Evolutionary conservation across 106 monocot genomes (phyloP).

Genomic region (Platanthera guangdongensis): DNA sequence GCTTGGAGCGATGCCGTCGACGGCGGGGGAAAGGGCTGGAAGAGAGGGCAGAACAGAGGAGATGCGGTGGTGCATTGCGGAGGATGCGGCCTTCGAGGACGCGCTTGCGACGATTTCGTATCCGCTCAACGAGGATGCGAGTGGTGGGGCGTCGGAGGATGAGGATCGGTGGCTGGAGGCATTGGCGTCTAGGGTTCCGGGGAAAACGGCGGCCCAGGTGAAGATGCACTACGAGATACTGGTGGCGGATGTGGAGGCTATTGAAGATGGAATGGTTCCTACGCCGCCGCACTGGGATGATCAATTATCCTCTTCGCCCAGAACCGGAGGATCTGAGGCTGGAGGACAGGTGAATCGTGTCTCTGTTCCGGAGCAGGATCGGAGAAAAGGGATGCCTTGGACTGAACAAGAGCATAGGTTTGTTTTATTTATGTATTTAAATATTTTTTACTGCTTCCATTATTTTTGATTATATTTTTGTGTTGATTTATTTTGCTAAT

Average conservation of each 20-base stretch:
- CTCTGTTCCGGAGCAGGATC: conserved; percentile 73
- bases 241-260: conserved; percentile 65
- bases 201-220: conserved; percentile 48
- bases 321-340: conserved; percentile 15
- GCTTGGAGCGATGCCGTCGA: neutral
- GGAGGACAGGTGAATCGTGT: conserved; percentile 27
- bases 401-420: conserved; percentile 91
- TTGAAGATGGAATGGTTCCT: conserved; percentile 56
- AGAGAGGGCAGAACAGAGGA: neutral
- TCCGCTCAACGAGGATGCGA: conserved; percentile 5
- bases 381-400: conserved; percentile 83
- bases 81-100: conserved; percentile 68
- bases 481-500: too few species aligned
- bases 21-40: neutral
- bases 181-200: conserved; percentile 38
- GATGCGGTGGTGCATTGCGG: conserved; percentile 49
- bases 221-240: conserved; percentile 54
- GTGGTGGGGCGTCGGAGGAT: neutral
- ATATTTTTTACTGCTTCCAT: too few species aligned
- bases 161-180: conserved; percentile 22
- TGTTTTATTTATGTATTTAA: neutral
- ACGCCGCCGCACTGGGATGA: conserved; percentile 40
- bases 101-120: conserved; percentile 27
- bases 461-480: too few species aligned
- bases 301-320: conserved; percentile 8